Evolutionary conservation across 169 alveolate genomes (phyloP), one percentile per base, ranked within the genome.

Genomic region (Eimeria necatrix): DNA sequence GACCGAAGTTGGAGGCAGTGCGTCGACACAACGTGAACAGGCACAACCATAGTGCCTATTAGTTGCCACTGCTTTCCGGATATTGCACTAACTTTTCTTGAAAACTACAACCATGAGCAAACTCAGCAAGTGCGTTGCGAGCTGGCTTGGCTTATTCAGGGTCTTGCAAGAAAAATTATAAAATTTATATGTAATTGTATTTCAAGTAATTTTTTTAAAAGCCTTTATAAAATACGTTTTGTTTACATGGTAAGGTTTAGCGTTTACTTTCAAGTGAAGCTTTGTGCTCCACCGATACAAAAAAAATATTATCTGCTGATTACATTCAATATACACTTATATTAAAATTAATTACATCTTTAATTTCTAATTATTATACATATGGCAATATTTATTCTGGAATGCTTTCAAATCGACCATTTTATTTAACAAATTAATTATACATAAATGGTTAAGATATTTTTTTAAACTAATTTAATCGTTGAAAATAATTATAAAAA

Each of bases 311-410:
- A 73, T 93, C 80, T 20, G 78, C 18, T 32, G 26, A 93, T 8
- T 10, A 52, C 2, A 32, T 46, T 14, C 80, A 10, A 94, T 52
- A 9, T 14, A 84, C 61, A 41, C 1, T 3, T 89, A 52, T 52
- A 32, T 53, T 64, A 46, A 22, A 41, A 41, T 73, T 46, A 41
- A 87, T 41, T 49, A 53, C 85, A 56, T 18, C 16, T 41, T 74
- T 22, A 8, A 22, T 22, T 59, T 32, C 22, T 60, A 78, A 91
- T 64, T 51, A 70, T 48, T 83, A 48, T 94, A 48, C 51, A 64
- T 61, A 56, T 48, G 61, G 20, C 0, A 41, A 49, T 71, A 14
- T 60, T 84, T 26, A 51, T 52, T 4, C 74, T 18, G 88, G n/a
- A 76, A 76, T 24, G 8, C 0, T 93, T 32, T 32, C 41, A 32